These are phyloP conservation scores for Ophiostoma pallidulum DNA, from an alignment of 2,329 filamentous ascomycete species.

Conservation along the genomic window DNA sequence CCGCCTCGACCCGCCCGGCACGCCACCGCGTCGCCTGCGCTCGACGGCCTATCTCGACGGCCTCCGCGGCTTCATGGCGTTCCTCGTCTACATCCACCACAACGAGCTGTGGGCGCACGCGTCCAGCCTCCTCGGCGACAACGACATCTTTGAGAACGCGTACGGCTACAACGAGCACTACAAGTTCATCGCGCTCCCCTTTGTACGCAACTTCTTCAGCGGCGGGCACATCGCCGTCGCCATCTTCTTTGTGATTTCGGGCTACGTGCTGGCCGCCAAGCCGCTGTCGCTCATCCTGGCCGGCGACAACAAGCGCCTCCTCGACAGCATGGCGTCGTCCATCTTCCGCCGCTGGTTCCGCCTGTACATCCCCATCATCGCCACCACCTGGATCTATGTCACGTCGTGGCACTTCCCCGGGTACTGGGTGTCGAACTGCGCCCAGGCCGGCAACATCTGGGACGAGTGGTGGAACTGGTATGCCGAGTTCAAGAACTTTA, in stretches of 20 bases:
- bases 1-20: neutral
- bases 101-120: conserved; percentile 49
- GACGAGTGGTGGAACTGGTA: conserved; percentile 43
- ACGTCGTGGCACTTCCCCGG: conserved; percentile 44
- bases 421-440: conserved; percentile 32
- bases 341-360: conserved; percentile 41
- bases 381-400: conserved; percentile 44
- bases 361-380: conserved; percentile 42
- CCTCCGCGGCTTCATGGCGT: conserved; percentile 55
- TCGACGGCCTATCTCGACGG: conserved; percentile 56
- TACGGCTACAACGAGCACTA: too few species aligned
- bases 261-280: conserved; percentile 46
- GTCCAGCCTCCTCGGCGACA: conserved; percentile 19
- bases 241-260: conserved; percentile 39
- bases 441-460: conserved; percentile 30
- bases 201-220: conserved; percentile 49
- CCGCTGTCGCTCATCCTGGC: conserved; percentile 37
- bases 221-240: conserved; percentile 53
- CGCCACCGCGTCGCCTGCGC: conserved; percentile 30
- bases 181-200: conserved; percentile 44
- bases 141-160: too few species aligned
- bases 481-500: conserved; percentile 57
- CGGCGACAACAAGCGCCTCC: conserved; percentile 31
- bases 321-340: conserved; percentile 36
- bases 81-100: conserved; percentile 57